Evolutionary conservation across 352 stramenopile genomes (phyloP), one percentile per base, ranked within the genome.

Genomic region (Globisporangium acanthophoron): DNA sequence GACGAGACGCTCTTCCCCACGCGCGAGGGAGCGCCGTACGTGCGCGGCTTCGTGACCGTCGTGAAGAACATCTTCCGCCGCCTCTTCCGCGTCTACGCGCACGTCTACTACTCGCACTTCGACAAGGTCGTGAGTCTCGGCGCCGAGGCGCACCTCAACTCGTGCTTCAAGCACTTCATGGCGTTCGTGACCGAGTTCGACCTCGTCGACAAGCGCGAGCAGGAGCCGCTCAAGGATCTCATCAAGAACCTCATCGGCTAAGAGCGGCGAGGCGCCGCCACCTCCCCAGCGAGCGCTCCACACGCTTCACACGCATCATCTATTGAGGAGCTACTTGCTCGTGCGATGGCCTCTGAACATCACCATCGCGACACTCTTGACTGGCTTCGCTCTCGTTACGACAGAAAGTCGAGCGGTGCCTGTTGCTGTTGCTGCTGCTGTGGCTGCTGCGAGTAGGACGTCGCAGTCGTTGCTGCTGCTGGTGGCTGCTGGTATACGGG

Each of bases 101-200:
- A 98, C 76, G 88, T 98, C 44, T 99, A 99, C 74, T 97, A 96
- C 63, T 96, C 86, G 60, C 97, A 98, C 71, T 98, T 98, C 58
- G 85, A 96, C 59, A 98, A 97, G 52, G 86, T 98, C 63, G 89
- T 98, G 56, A 86, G 83, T 49, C 80, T 98, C 37, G 90, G 93
- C 24, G 97, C 97, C 54, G 94, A 97, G 59, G 92, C 95, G 35
- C 92, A 98, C 69, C 79, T 99, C 52, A 99, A 99, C 76, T 98
- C 96, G 56, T 98, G 91, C 66, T 98, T 99, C 76, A 99, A 99
- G 68, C 94, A 98, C 72, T 99, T 99, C 60, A 97, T 98, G 78
- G 93, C 96, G 46, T 98, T 99, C 71, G 96, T 96, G 63, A 96
- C 78, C 16, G 88, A 97, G 66, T 98, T 98, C 68, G 87, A 96